Conservation (phyloP, 495 filamentous ascomycete species). For the Aspergillus mulundensis region DNA sequence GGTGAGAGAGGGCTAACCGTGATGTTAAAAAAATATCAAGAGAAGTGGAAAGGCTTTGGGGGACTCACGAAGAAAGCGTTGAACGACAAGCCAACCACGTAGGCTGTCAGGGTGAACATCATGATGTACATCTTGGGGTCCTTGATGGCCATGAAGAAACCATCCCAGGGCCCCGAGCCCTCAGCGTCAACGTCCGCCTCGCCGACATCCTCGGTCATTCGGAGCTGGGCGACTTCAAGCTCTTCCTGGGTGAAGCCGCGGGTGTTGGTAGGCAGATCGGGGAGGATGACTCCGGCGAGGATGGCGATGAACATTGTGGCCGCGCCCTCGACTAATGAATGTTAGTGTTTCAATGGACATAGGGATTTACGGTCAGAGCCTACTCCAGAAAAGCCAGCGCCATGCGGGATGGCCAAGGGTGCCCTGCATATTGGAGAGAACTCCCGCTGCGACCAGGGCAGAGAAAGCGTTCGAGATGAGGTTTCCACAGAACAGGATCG, state of each 20-base stretch:
- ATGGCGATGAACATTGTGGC: slow-evolving; percentile 31
- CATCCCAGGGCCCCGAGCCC: slow-evolving; percentile 59
- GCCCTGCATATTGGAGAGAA: slow-evolving; percentile 41
- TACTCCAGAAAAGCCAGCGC: slow-evolving; percentile 63
- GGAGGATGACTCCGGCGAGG: slow-evolving; percentile 56
- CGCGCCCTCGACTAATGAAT: slow-evolving; percentile 23
- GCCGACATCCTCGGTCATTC: slow-evolving; percentile 74
- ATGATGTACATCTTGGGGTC: slow-evolving; percentile 71
- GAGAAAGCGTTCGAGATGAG: slow-evolving; percentile 61
- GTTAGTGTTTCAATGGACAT: background rate
- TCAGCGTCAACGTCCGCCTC: slow-evolving; percentile 61
- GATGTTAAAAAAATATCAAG: slow-evolving; percentile 36
- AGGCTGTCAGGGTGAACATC: slow-evolving; percentile 41
- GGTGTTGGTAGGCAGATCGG: slow-evolving; percentile 72
- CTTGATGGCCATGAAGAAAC: slow-evolving; percentile 61
- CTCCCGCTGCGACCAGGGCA: slow-evolving; percentile 51
- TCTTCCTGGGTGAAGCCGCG: slow-evolving; percentile 66
- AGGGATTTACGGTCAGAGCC: background rate
- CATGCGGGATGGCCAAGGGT: slow-evolving; percentile 46
- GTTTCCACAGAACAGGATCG: slow-evolving; percentile 43
- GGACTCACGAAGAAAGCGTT: slow-evolving; percentile 36
- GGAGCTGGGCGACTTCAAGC: slow-evolving; percentile 59
- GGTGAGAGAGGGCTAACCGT: slow-evolving; percentile 71
- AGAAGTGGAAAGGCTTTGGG: too few relatives aligned
- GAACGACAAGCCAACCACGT: slow-evolving; percentile 32